A percentile compares a stretch with the other conserved stretches of the same genome.
Conservation (phyloP, 805 yeast species). For the Cephaloascus fragrans region DNA sequence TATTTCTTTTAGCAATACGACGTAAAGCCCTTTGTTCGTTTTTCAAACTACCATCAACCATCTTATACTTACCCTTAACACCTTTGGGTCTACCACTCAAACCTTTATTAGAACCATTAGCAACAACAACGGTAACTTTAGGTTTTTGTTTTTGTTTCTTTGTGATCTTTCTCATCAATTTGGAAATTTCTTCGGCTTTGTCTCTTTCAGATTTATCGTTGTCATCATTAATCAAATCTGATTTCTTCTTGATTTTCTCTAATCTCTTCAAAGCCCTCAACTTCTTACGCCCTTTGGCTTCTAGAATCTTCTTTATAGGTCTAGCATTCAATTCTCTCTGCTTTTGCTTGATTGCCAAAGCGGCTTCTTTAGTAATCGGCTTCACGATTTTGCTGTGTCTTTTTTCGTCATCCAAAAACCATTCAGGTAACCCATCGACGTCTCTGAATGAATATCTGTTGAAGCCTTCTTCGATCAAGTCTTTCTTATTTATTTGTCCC, state of each 20-base stretch:
- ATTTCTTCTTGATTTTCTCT: constrained; percentile 86
- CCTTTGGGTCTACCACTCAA: constrained; percentile 95
- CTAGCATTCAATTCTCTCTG: constrained; percentile 76
- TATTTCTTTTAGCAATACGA: constrained; percentile 82
- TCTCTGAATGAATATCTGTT: constrained; percentile 91
- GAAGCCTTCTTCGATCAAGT: constrained; percentile 85
- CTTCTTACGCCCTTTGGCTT: constrained; percentile 94
- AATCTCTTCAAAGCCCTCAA: constrained; percentile 81
- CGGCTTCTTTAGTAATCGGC: constrained; percentile 88
- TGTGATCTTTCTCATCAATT: constrained; percentile 70
- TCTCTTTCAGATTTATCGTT: constrained; percentile 82
- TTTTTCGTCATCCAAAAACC: constrained; percentile 93
- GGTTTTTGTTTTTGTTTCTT: constrained; percentile 69
- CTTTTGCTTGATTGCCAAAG: constrained; percentile 31
- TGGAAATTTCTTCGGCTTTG: constrained; percentile 87
- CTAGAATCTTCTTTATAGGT: constrained; percentile 97
- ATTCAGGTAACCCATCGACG: constrained; percentile 83
- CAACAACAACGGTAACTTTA: constrained; percentile 81
- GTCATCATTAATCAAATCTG: constrained; percentile 85
- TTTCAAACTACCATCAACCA: constrained; percentile 98
- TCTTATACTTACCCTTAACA: constrained; percentile 93
- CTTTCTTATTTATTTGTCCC: constrained; percentile 78
- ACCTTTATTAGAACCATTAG: constrained; percentile 78
- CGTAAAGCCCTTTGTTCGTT: constrained; percentile 91
- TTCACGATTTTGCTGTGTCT: constrained; percentile 75